A percentile compares a stretch with the other conserved stretches of the same genome.
Evolutionary conservation across 805 yeast genomes (phyloP).

Genomic region (Barnettozyma californica): DNA sequence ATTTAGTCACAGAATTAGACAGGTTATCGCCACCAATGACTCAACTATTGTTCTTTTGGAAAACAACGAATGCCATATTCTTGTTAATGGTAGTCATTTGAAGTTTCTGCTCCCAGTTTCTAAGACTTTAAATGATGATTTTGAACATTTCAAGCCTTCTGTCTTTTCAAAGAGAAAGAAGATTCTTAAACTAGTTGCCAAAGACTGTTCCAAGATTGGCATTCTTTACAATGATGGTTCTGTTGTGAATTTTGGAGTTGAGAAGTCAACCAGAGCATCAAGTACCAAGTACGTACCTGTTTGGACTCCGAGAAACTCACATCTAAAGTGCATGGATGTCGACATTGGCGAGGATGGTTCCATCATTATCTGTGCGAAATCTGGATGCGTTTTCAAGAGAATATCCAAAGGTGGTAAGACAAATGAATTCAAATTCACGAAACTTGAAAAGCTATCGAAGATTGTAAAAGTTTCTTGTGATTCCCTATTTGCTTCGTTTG

Average conservation of each 20-base stretch:
- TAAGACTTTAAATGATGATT: conserved; percentile 33
- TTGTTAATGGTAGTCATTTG: conserved; percentile 51
- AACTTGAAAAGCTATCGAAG: conserved; percentile 48
- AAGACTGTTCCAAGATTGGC: conserved; percentile 39
- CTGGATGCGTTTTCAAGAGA: conserved; percentile 57
- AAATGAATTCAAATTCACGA: conserved; percentile 45
- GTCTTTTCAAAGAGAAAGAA: conserved; percentile 36
- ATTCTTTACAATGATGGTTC: conserved; percentile 54
- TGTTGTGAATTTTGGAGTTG: conserved; percentile 32
- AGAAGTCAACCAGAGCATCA: conserved; percentile 25
- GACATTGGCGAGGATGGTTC: conserved; percentile 68
- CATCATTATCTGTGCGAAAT: conserved; percentile 56
- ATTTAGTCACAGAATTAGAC: conserved; percentile 38
- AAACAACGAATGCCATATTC: conserved; percentile 57
- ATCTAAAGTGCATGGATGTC: conserved; percentile 57
- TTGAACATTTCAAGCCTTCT: conserved; percentile 51
- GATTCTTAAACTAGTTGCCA: conserved; percentile 30
- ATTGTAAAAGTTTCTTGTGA: conserved; percentile 64
- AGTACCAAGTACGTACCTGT: conserved; percentile 40
- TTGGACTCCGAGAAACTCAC: conserved; percentile 62
- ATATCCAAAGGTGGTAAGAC: conserved; percentile 11
- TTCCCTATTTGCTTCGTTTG: conserved; percentile 58
- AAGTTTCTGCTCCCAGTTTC: conserved; percentile 37
- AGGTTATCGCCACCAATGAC: conserved; percentile 59
- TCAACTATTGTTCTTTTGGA: conserved; percentile 62